Percentiles rank a stretch among this genome's conserved stretches.
phyloP scores from a whole-genome alignment of 2,329 filamentous ascomycete species.

The Colletotrichum sp. region DNA sequence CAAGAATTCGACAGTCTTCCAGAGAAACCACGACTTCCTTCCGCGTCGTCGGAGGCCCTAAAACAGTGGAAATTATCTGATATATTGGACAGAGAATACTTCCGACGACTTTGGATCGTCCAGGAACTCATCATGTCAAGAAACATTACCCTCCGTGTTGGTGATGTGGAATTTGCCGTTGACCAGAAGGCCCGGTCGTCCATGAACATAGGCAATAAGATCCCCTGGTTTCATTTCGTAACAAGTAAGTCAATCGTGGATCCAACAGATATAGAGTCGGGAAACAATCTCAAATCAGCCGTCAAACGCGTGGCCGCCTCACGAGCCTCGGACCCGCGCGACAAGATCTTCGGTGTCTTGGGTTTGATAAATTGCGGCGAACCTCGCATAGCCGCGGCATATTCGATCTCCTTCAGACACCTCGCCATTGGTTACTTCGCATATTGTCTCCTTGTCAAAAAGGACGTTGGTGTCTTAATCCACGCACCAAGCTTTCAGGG shows the following conservation, averaged over 20 bases:
- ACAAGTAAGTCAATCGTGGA: too few relatives aligned
- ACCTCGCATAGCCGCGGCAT: fast-evolving
- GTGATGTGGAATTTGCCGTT: fast-evolving
- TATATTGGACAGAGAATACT: fast-evolving
- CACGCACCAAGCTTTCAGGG: too few relatives aligned
- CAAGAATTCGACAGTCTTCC: fast-evolving
- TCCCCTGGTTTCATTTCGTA: too few relatives aligned
- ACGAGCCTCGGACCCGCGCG: neutral
- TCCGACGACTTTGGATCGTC: fast-evolving
- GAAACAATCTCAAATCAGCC: too few relatives aligned
- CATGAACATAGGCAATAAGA: too few relatives aligned
- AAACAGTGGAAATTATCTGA: fast-evolving
- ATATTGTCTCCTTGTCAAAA: fast-evolving
- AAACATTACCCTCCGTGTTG: fast-evolving
- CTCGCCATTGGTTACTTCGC: neutral
- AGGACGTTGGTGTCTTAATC: fast-evolving
- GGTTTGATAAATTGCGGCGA: fast-evolving
- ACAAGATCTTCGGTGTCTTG: neutral
- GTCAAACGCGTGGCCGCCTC: too few relatives aligned
- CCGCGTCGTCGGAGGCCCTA: too few relatives aligned
- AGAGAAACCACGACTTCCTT: fast-evolving
- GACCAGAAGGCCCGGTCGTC: too few relatives aligned
- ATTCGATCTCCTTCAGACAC: neutral
- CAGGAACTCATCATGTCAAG: neutral
- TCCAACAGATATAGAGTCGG: too few relatives aligned